phyloP scores from a whole-genome alignment of 1,139 yeast species.

The Candida tropicalis region DNA sequence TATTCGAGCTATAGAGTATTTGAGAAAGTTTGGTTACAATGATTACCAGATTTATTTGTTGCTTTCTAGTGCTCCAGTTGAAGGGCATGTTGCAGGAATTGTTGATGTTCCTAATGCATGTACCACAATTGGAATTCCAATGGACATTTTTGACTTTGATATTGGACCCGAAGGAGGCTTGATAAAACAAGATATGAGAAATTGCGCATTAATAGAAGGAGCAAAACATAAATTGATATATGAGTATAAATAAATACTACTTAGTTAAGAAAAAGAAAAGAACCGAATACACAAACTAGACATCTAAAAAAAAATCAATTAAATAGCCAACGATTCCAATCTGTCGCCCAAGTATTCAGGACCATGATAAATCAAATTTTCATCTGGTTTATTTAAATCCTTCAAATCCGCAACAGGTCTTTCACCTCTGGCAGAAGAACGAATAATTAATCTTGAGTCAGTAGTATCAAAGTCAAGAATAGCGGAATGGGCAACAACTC shows the following conservation, averaged over 20 bases:
- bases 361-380: slow-evolving; percentile 17
- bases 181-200: slow-evolving; percentile 29
- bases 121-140: slow-evolving; percentile 51
- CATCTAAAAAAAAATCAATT: neutral
- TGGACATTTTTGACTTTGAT: slow-evolving; percentile 55
- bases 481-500: slow-evolving; percentile 66
- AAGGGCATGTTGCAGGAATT: slow-evolving; percentile 53
- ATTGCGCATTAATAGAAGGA: slow-evolving; percentile 38
- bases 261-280: neutral
- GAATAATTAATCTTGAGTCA: slow-evolving; percentile 63
- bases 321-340: slow-evolving; percentile 8
- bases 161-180: slow-evolving; percentile 40
- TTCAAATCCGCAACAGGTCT: slow-evolving; percentile 38
- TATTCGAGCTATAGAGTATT: slow-evolving; percentile 49
- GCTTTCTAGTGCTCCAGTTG: slow-evolving; percentile 50
- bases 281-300: neutral
- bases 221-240: slow-evolving; percentile 15
- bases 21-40: slow-evolving; percentile 49
- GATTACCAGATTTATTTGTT: slow-evolving; percentile 52
- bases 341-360: slow-evolving; percentile 18
- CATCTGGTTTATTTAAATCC: slow-evolving; percentile 30
- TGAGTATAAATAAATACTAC: slow-evolving; percentile 12
- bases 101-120: slow-evolving; percentile 57
- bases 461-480: slow-evolving; percentile 59
- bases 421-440: slow-evolving; percentile 70